Conservation (phyloP, 1,284 basidiomycete species). For the Cutaneotrichosporon cutaneum region DNA sequence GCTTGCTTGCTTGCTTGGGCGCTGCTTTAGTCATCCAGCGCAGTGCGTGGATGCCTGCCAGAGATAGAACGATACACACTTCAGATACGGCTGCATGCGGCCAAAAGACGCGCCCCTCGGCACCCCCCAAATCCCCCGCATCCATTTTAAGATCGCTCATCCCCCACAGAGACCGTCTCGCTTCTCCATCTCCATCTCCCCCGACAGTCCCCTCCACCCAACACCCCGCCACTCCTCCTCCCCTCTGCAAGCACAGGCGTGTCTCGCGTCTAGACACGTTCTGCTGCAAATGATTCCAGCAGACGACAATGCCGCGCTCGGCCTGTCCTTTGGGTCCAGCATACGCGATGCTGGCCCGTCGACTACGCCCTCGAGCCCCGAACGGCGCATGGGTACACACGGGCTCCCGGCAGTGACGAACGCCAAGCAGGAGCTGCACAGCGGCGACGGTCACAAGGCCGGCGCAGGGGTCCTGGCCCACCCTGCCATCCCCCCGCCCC, state of each 20-base stretch:
- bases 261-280: constrained; percentile 4
- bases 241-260: neutral
- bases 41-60: neutral
- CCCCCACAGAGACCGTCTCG: neutral
- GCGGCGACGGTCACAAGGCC: constrained; percentile 6
- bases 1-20: no score
- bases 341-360: neutral
- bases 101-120: neutral
- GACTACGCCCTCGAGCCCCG: neutral
- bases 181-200: neutral
- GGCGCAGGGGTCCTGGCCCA: constrained; percentile 5
- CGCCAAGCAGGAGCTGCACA: constrained; percentile 3
- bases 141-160: neutral
- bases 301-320: constrained; percentile 7
- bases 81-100: neutral
- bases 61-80: neutral
- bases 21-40: neutral
- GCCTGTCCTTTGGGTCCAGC: constrained; percentile 5
- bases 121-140: neutral
- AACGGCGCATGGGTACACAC: neutral
- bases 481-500: constrained; percentile 39
- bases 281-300: constrained; percentile 4
- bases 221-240: neutral
- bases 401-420: neutral
- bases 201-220: neutral